Evolutionary conservation across 495 filamentous ascomycete species (phyloP).

Genomic region (Annulohypoxylon moriforme): DNA sequence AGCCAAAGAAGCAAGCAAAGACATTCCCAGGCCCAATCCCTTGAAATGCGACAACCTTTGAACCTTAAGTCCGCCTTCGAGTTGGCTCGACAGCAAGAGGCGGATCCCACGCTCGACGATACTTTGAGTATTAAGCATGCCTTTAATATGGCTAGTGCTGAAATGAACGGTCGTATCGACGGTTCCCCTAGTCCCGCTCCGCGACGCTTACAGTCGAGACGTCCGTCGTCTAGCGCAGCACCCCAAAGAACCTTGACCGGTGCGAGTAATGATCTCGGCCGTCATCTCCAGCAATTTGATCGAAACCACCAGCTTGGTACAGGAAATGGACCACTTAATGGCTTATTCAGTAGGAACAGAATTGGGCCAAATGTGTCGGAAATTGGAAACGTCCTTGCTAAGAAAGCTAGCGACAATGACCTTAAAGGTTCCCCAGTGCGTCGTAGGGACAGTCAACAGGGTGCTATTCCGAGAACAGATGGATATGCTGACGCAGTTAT

Average conservation of each 20-base stretch:
- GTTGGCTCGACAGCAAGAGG: slow-evolving; percentile 57
- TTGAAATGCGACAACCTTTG: slow-evolving; percentile 52
- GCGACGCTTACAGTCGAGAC: slow-evolving; percentile 50
- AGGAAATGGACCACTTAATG: slow-evolving; percentile 22
- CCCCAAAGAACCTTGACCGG: slow-evolving; percentile 30
- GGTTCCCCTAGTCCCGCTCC: slow-evolving; percentile 63
- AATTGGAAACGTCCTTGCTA: slow-evolving; percentile 48
- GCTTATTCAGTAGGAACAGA: slow-evolving; percentile 48
- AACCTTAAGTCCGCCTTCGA: slow-evolving; percentile 55
- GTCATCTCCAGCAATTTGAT: slow-evolving; percentile 43
- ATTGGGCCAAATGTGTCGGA: slow-evolving; percentile 49
- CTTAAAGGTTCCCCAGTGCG: slow-evolving; percentile 34
- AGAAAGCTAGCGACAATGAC: slow-evolving; percentile 52
- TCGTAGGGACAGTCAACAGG: slow-evolving; percentile 29
- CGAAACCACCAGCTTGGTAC: slow-evolving; percentile 42
- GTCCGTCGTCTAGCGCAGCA: slow-evolving; percentile 40
- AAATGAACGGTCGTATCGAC: slow-evolving; percentile 50
- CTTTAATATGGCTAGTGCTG: slow-evolving; percentile 44
- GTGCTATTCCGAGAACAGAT: slow-evolving; percentile 22
- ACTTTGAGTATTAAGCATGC: slow-evolving; percentile 43
- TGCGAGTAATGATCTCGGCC: slow-evolving; percentile 37
- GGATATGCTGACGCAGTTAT: slow-evolving; percentile 43
- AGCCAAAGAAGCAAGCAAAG: slow-evolving; percentile 6
- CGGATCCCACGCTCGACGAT: slow-evolving; percentile 33
- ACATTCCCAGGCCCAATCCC: slow-evolving; percentile 29